Base-by-base conservation (phyloP, 1,284 basidiomycete genomes). In the Pholiota adiposa region DNA sequence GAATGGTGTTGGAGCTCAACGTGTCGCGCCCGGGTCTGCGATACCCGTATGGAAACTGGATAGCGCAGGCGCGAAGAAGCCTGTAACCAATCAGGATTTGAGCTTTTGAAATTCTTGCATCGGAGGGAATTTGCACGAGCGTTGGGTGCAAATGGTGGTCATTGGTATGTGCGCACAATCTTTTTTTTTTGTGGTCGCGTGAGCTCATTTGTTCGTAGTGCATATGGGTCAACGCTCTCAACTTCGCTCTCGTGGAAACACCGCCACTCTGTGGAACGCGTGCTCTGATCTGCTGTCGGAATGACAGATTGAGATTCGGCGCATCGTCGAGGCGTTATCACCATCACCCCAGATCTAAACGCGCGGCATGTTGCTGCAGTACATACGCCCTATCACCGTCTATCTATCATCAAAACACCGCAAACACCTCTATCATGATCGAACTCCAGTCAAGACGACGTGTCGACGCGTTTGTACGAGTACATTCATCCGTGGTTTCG, bases 11-110 rank as follows among this genome's bases (percentile, higher is more conserved):
- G 12, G 49, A 53, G 16, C 36, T 38, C 18, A 57, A 21, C 56
- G 63, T 40, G 58, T 62, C 23, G 54, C 65, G 36, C 59, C 58
- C 23, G 63, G 66, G 36, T 67, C 65, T 12, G 61, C 61, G 9
- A 64, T 66, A 21, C 64, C 66, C 38, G 68, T 78, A 0, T 79
- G 77, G 79, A 70, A 71, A 51, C 63, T 79, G 23, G 74, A 75
- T 36, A 70, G 68, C 16, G 59, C 61, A 11, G 65, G 65, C 16
- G 43, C 59, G 36, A 65, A 61, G 48, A 65, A 64, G 46, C 65
- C 69, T 14, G 65, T 69, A 38, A 71, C 69, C 2, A 66, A 67
- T 58, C 69, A 74, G 38, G 76, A 72, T 50, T 60, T 79, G 54
- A 77, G 69, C 60, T 79, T 77, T 58, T 79, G 63, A 74, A 34